These are phyloP conservation scores for Larix sibirica DNA, from an alignment of 83 land plant genomes.

Conservation along the genomic window DNA sequence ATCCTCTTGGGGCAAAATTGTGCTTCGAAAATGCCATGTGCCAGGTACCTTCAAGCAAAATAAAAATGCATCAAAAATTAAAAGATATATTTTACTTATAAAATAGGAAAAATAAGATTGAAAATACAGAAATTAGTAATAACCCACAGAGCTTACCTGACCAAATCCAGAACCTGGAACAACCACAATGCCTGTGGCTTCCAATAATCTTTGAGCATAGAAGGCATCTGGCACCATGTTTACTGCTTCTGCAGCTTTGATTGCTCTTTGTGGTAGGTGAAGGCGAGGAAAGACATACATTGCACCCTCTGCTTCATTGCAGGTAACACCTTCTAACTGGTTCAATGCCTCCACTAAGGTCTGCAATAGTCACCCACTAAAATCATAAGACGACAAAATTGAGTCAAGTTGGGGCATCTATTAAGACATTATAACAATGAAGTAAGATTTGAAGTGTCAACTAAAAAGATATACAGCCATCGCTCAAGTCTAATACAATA, in stretches of 20 bases:
- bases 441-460: too few species aligned
- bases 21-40: conserved; percentile 80
- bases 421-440: too few species aligned
- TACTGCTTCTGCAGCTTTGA: conserved; percentile 83
- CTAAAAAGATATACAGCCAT: too few species aligned
- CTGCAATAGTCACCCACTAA: conserved; percentile 72
- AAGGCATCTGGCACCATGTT: conserved; percentile 86
- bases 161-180: conserved; percentile 99
- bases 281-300: conserved; percentile 97
- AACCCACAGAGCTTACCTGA: conserved; percentile 56
- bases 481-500: too few species aligned
- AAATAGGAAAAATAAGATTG: not conserved
- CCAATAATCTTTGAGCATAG: conserved; percentile 80
- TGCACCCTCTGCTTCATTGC: conserved; percentile 98
- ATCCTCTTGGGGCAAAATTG: conserved; percentile 76
- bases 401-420: too few species aligned
- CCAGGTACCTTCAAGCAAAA: conserved; percentile 52
- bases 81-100: not conserved
- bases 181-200: conserved; percentile 95
- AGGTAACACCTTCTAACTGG: conserved; percentile 90
- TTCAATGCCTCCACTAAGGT: conserved; percentile 85
- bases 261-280: conserved; percentile 69
- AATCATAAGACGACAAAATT: conserved; percentile 1
- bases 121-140: not conserved
- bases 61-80: not conserved